Conservation (phyloP, 805 yeast species). For the Gaillardinia entomophila region DNA sequence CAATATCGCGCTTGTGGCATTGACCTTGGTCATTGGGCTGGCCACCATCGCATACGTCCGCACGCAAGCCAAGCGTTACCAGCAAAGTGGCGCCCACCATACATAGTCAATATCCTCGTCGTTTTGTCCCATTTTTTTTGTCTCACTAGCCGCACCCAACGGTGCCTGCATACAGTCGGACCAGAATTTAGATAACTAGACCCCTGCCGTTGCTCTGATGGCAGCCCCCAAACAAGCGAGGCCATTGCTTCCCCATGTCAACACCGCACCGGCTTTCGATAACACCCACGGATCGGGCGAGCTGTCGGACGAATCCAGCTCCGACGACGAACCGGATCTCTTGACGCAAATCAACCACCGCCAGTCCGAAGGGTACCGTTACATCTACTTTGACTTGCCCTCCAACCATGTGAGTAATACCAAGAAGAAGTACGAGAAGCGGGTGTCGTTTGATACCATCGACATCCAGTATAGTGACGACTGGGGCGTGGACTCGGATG, state of each 20-base stretch:
- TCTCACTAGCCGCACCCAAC: no score
- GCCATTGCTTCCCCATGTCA: background rate
- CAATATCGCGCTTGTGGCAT: slow-evolving; percentile 31
- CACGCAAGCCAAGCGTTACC: slow-evolving; percentile 4
- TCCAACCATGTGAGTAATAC: slow-evolving; percentile 3
- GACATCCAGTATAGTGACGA: slow-evolving; percentile 27
- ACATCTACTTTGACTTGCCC: slow-evolving; percentile 12
- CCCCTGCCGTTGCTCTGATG: no score
- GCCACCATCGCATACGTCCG: slow-evolving; percentile 35
- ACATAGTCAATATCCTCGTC: no score
- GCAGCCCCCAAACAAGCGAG: no score
- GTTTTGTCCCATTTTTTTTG: no score
- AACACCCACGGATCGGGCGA: background rate
- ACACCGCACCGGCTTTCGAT: background rate
- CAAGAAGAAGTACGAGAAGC: slow-evolving; percentile 14
- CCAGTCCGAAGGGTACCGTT: slow-evolving; percentile 18
- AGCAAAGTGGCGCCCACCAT: background rate
- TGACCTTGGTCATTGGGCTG: slow-evolving; percentile 41
- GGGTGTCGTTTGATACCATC: slow-evolving; percentile 54
- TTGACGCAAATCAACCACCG: slow-evolving; percentile 5
- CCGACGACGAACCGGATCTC: slow-evolving; percentile 4
- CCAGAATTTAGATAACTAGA: no score
- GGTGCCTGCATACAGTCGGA: no score
- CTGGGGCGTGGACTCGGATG: slow-evolving; percentile 14
- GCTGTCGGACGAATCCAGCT: background rate